Conservation (phyloP, 805 yeast species). For the Torulaspora indica region DNA sequence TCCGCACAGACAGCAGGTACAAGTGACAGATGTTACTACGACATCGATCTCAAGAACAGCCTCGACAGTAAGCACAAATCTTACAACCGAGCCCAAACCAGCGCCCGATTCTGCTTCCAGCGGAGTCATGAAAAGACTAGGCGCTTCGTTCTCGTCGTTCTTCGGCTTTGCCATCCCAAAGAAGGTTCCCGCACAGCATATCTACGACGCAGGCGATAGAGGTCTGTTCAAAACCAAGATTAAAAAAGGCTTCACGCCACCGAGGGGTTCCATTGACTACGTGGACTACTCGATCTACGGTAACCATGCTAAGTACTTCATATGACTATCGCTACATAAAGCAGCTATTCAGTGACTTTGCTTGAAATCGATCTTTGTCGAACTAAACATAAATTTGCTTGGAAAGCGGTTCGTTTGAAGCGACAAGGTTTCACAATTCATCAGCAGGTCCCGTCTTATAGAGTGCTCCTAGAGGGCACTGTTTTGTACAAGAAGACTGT, state of each 20-base stretch:
- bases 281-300: constrained; percentile 11
- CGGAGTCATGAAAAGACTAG: constrained; percentile 10
- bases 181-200: not conserved
- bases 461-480: too few relatives aligned
- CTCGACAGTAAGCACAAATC: not conserved
- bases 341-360: not conserved
- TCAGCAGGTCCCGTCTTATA: too few relatives aligned
- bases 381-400: constrained; percentile 1
- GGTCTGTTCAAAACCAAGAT: not conserved
- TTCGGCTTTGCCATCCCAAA: constrained; percentile 2
- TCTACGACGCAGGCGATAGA: not conserved
- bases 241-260: not conserved
- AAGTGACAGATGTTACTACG: not conserved
- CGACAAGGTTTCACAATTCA: not conserved
- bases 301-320: constrained; percentile 14
- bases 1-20: too few relatives aligned
- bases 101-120: constrained; percentile 5
- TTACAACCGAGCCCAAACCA: not conserved
- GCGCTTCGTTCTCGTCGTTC: constrained; percentile 9
- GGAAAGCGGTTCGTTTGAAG: not conserved
- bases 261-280: not conserved
- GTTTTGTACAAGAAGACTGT: not conserved
- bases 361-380: not conserved
- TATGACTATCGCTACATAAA: constrained; percentile 2
- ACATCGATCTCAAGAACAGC: not conserved